A percentile compares a stretch with the other conserved stretches of the same genome.
These are phyloP conservation scores for Ceratorhiza oryzae-sativae DNA, from an alignment of 1,284 basidiomycete genomes.

Conservation along the genomic window DNA sequence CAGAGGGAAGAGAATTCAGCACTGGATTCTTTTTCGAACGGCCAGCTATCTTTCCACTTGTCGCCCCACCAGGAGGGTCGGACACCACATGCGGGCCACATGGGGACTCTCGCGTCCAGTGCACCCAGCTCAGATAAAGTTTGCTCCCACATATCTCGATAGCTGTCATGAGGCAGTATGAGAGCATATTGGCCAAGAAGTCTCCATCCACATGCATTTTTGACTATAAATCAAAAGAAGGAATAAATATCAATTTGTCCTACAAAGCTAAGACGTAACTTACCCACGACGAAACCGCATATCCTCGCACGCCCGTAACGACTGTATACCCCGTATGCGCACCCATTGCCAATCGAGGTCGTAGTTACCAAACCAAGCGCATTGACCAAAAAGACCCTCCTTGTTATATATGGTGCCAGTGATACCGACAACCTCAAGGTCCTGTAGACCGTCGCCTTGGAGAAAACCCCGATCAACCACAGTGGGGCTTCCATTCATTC, in stretches of 20 bases:
- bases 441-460: not conserved
- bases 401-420: slow-evolving; percentile 9
- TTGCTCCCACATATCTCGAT: slow-evolving; percentile 1
- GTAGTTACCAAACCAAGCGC: slow-evolving; percentile 23
- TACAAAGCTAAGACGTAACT: not conserved
- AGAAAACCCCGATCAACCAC: not conserved
- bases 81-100: not conserved
- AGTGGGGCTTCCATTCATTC: not conserved
- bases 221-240: not conserved
- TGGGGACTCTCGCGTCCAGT: not conserved
- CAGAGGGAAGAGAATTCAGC: not conserved
- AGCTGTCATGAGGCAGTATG: not conserved
- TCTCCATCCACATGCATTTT: slow-evolving; percentile 3
- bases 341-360: slow-evolving; percentile 26
- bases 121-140: not conserved
- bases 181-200: slow-evolving; percentile 8
- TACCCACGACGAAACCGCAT: not conserved
- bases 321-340: not conserved
- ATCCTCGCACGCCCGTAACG: not conserved
- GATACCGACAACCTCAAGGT: slow-evolving; percentile 2
- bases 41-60: slow-evolving; percentile 17
- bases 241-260: not conserved
- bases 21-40: slow-evolving; percentile 7
- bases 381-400: slow-evolving; percentile 29
- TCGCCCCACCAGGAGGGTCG: slow-evolving; percentile 10